phyloP scores from a whole-genome alignment of 208 protist species.

The Crithidia bombi region DNA sequence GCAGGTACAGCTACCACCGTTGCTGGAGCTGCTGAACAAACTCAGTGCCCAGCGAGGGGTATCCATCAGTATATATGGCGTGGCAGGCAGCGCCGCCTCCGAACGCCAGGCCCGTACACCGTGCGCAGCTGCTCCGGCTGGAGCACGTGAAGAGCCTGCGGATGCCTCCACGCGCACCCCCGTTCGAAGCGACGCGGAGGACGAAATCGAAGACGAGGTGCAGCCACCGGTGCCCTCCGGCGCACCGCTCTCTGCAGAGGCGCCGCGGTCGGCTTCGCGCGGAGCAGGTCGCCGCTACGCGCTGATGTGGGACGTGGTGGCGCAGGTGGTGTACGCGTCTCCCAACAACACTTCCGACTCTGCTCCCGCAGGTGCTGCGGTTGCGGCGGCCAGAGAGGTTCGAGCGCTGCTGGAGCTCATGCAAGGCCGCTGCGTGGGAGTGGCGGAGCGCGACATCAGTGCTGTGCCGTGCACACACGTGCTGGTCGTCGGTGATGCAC shows the following conservation, averaged over 20 bases:
- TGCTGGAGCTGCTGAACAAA: constrained; percentile 15
- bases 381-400: constrained; percentile 36
- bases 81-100: not conserved
- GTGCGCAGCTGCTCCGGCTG: not conserved
- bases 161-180: not conserved
- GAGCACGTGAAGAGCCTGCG: not conserved
- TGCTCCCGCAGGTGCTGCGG: constrained; percentile 1
- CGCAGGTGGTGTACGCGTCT: not conserved
- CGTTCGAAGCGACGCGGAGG: not conserved
- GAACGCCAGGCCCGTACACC: not conserved
- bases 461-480: constrained; percentile 21
- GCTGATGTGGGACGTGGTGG: constrained; percentile 27
- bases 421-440: constrained; percentile 69
- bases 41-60: constrained; percentile 14
- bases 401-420: constrained; percentile 65
- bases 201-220: constrained; percentile 1
- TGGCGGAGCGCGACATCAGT: not conserved
- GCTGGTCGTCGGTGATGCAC: constrained; percentile 9
- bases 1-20: constrained; percentile 17
- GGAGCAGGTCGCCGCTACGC: constrained; percentile 3
- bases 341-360: not conserved
- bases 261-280: not conserved
- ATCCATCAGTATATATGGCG: constrained; percentile 26
- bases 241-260: not conserved
- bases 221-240: not conserved